Base-by-base conservation (phyloP, 2,329 filamentous ascomycete species). In the Aspergillus proliferans region DNA sequence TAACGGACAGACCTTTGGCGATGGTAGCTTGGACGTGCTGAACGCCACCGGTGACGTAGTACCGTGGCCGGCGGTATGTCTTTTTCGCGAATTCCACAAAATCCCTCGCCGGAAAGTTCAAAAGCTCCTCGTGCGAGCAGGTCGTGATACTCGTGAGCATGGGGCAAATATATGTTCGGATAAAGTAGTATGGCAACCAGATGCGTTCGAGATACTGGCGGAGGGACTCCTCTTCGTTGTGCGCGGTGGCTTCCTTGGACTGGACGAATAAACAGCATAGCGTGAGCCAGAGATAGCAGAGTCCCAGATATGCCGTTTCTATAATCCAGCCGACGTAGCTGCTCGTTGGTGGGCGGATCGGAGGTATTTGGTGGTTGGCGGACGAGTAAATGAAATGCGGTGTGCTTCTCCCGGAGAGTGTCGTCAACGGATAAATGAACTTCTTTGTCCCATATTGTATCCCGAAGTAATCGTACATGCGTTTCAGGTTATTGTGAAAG, bases 381-480 rank as follows among this genome's bases (percentile, higher is more conserved):
- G 77, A 81, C 0, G 79, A 71, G 55, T 83, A 75, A 12, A 78
- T 65, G 48, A 79, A 79, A 59, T 79, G 78, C 18, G 70, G 64
- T 42, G 63, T 41, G 43, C n/a, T 48, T 39, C 22, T 21, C 43
- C 24, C 43, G 38, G 49, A 42, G 10, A 64, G 55, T 45, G 62
- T 69, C 9, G 76, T 71, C 49, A 82, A 78, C 36, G 71, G 71
- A 58, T 78, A 84, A 2, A 81, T 62, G 54, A 82, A 82, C 14
- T 68, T 71, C 47, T 79, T 71, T 10, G 71, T 66, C 38, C 74
- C 71, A 50, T 80, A 78, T 5, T 65, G 64, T 10, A 84, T 68
- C 2, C 68, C 72, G 3, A 84, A 64, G 53, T 80, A 69, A 22
- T 76, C 68, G 60, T 83, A 83, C 75, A 84, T 78, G 22, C 70